Evolutionary conservation across 2,329 filamentous ascomycete species (phyloP).

Genomic region (Sporothrix humicola): DNA sequence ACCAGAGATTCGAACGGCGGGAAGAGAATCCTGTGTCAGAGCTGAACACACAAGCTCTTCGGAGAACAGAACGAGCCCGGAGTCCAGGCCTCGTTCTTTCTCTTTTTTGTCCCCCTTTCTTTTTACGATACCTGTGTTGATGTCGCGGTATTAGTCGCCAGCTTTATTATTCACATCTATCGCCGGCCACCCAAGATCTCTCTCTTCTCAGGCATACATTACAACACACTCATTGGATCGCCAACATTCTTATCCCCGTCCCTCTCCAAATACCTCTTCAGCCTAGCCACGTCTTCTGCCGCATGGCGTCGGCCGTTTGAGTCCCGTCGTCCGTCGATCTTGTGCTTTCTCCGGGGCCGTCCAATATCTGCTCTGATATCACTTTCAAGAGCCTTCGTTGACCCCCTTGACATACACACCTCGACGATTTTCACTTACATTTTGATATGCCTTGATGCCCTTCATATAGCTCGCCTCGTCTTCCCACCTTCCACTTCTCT

Average conservation of each 20-base stretch:
- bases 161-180: not conserved
- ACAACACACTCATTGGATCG: not conserved
- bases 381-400: not conserved
- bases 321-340: slow-evolving; percentile 27
- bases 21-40: too few relatives aligned
- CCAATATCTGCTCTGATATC: not conserved
- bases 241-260: slow-evolving; percentile 9
- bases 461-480: slow-evolving; percentile 22
- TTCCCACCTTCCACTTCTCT: not conserved
- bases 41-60: too few relatives aligned
- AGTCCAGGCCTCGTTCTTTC: too few relatives aligned
- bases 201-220: not conserved
- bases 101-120: too few relatives aligned
- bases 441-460: not conserved
- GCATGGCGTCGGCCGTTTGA: slow-evolving; percentile 29
- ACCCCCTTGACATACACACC: not conserved
- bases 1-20: not conserved
- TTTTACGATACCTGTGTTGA: not conserved
- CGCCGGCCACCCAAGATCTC: not conserved
- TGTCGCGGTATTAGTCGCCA: not conserved
- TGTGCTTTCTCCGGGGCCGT: not conserved
- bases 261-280: not conserved
- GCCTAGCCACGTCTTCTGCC: not conserved
- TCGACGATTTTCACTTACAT: not conserved
- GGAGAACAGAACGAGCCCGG: too few relatives aligned